Evolutionary conservation across 441 rosid species (phyloP).

Genomic region (Jatropha multifida): DNA sequence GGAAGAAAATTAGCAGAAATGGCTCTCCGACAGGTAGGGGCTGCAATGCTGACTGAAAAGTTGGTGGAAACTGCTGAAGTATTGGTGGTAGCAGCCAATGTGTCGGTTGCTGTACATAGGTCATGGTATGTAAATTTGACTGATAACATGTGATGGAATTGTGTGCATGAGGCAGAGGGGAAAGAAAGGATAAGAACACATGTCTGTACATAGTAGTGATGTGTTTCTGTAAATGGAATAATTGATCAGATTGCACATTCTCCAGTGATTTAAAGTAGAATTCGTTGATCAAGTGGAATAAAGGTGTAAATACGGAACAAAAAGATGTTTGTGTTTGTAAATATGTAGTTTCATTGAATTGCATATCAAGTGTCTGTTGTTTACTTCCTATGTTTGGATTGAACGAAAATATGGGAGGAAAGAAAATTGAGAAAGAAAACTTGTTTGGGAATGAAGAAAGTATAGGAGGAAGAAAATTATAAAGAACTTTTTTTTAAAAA

Average conservation of each 20-base stretch:
- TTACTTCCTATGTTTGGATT: too few relatives aligned
- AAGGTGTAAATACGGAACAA: neutral
- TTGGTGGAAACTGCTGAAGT: constrained; percentile 64
- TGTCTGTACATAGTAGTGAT: constrained; percentile 1
- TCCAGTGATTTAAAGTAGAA: neutral
- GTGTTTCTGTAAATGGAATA: constrained; percentile 4
- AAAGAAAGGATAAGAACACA: neutral
- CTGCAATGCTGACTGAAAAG: constrained; percentile 44
- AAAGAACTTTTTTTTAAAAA: too few relatives aligned
- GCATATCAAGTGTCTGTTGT: too few relatives aligned
- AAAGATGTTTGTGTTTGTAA: too few relatives aligned
- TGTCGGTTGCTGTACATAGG: constrained; percentile 62
- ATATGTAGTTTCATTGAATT: too few relatives aligned
- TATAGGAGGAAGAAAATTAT: too few relatives aligned
- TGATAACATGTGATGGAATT: constrained; percentile 17
- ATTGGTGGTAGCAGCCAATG: constrained; percentile 61
- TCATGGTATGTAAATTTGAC: constrained; percentile 64
- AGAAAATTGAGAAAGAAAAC: too few relatives aligned
- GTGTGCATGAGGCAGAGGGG: neutral
- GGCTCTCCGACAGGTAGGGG: constrained; percentile 70
- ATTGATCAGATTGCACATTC: neutral
- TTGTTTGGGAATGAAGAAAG: too few relatives aligned
- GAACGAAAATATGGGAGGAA: too few relatives aligned
- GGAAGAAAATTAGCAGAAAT: constrained; percentile 58
- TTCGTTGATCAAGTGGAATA: constrained; percentile 1